Percentiles rank a stretch among this genome's conserved stretches.
These are phyloP conservation scores for Cotoneaster glaucophyllus DNA, from an alignment of 306 rosid genomes.

Conservation along the genomic window DNA sequence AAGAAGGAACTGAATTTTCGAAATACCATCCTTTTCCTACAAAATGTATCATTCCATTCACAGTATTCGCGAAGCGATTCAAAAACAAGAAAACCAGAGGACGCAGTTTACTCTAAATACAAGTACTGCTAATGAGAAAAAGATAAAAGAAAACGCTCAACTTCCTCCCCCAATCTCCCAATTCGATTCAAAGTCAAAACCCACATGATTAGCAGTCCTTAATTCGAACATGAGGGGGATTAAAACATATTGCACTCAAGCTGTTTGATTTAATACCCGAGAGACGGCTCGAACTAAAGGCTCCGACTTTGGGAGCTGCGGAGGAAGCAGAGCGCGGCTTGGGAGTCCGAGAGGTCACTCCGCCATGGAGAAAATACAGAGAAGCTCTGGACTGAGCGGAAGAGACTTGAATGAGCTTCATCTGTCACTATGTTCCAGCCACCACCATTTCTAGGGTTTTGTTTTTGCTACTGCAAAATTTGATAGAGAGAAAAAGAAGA, in stretches of 20 bases:
- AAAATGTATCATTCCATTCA: neutral
- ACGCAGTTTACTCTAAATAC: neutral
- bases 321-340: conserved; percentile 5
- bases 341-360: neutral
- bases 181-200: neutral
- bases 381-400: conserved; percentile 19
- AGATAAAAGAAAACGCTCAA: neutral
- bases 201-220: neutral
- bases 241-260: neutral
- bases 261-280: conserved; percentile 25
- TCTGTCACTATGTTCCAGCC: neutral
- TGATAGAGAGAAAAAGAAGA: neutral
- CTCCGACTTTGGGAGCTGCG: neutral
- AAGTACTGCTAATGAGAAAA: neutral
- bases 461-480: neutral
- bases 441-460: conserved; percentile 12
- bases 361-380: conserved; percentile 18
- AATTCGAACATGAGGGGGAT: neutral
- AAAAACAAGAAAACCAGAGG: neutral
- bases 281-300: conserved; percentile 18
- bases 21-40: neutral
- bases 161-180: neutral
- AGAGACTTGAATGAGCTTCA: conserved; percentile 22
- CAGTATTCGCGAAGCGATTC: neutral
- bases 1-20: neutral